Evolutionary conservation across 2,329 filamentous ascomycete genomes (phyloP).

Genomic region (Acrodontium crateriforme): DNA sequence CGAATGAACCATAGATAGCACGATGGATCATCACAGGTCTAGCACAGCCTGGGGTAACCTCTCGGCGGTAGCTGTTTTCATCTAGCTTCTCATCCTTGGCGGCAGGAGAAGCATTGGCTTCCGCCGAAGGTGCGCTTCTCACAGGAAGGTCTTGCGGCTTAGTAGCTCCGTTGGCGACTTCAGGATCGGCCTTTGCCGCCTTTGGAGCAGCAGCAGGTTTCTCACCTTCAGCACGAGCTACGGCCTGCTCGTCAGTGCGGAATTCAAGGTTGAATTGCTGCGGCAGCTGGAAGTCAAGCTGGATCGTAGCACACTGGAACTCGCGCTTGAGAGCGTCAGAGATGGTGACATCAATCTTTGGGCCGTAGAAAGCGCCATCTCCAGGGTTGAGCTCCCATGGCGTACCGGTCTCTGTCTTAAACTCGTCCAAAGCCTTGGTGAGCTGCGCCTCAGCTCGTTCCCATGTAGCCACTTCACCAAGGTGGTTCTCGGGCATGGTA

Average conservation of each 20-base stretch:
- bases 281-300: constrained; percentile 79
- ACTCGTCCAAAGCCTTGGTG: constrained; percentile 64
- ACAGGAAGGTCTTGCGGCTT: constrained; percentile 13
- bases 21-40: constrained; percentile 80
- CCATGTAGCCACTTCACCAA: constrained; percentile 81
- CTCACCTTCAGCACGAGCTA: too few species aligned
- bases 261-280: constrained; percentile 81
- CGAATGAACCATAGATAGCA: constrained; percentile 61
- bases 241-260: constrained; percentile 54
- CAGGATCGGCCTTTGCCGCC: constrained; percentile 17
- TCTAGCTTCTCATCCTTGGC: constrained; percentile 18
- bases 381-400: constrained; percentile 86
- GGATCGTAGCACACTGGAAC: constrained; percentile 85
- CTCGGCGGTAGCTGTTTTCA: constrained; percentile 24
- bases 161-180: constrained; percentile 25
- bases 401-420: constrained; percentile 47
- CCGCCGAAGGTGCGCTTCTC: constrained; percentile 19
- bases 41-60: constrained; percentile 56
- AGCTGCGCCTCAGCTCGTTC: constrained; percentile 74
- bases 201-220: constrained; percentile 23
- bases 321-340: constrained; percentile 74
- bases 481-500: constrained; percentile 75
- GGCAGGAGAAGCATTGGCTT: constrained; percentile 16
- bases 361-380: constrained; percentile 95
- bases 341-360: constrained; percentile 96